Percentiles rank a stretch among this genome's conserved stretches.
Conservation (phyloP, 805 yeast species). For the Wickerhamomyces xylosicus region DNA sequence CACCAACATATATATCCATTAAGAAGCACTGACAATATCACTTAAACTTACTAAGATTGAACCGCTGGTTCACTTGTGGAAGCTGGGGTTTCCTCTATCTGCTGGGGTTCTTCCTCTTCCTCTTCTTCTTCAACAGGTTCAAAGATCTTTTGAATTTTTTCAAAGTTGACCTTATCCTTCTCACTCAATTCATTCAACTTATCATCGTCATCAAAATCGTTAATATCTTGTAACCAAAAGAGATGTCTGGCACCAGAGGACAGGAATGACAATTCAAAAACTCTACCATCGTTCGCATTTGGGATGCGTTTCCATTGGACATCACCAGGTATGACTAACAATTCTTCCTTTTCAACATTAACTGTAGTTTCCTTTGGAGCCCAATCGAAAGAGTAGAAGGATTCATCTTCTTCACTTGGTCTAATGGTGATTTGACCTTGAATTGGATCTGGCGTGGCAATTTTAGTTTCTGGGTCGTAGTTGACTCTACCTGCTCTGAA, state of each 20-base stretch:
- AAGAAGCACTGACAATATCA: too few relatives aligned
- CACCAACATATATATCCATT: neutral
- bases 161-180: slow-evolving; percentile 42
- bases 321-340: slow-evolving; percentile 77
- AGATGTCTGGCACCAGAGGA: slow-evolving; percentile 47
- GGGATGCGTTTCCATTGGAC: slow-evolving; percentile 64
- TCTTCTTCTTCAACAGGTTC: slow-evolving; percentile 31
- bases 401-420: slow-evolving; percentile 60
- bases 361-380: slow-evolving; percentile 45
- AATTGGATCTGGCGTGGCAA: slow-evolving; percentile 59
- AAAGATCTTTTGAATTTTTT: slow-evolving; percentile 37
- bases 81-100: slow-evolving; percentile 13
- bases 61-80: neutral
- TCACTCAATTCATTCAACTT: slow-evolving; percentile 36
- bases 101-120: slow-evolving; percentile 22
- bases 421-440: slow-evolving; percentile 57
- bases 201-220: slow-evolving; percentile 52
- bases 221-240: slow-evolving; percentile 68
- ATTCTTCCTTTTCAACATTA: slow-evolving; percentile 42
- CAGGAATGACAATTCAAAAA: slow-evolving; percentile 54
- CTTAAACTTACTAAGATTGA: neutral
- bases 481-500: slow-evolving; percentile 77
- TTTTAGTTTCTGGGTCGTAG: slow-evolving; percentile 46
- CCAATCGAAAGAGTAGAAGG: slow-evolving; percentile 66
- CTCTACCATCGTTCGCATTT: slow-evolving; percentile 70